Evolutionary conservation across 345 rosid species (phyloP).

Genomic region (Erysimum cheiranthoides): DNA sequence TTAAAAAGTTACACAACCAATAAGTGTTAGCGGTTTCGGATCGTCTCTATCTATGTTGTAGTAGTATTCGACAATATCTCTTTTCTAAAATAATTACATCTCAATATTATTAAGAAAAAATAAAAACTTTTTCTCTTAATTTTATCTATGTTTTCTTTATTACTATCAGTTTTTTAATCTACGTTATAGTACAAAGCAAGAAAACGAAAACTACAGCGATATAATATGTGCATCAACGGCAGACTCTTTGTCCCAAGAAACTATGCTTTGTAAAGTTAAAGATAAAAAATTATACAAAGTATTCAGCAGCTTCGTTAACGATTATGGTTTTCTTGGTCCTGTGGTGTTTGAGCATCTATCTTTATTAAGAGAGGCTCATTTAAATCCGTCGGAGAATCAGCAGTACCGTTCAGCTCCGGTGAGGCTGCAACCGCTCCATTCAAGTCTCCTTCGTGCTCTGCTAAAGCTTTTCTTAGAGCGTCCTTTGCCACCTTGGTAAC

Average conservation of each 20-base stretch:
- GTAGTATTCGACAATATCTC: too few relatives aligned
- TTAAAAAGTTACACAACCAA: too few relatives aligned
- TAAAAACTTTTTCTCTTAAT: not conserved
- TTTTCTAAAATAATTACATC: not conserved
- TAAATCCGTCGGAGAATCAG: conserved; percentile 54
- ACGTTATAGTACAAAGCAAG: conserved; percentile 32
- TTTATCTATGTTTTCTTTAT: too few relatives aligned
- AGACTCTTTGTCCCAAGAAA: conserved; percentile 7
- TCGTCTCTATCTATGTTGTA: too few relatives aligned
- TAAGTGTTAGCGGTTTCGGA: too few relatives aligned
- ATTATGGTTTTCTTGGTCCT: conserved; percentile 37
- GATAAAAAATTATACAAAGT: conserved; percentile 28
- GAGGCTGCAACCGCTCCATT: conserved; percentile 50
- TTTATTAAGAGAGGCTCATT: conserved; percentile 77
- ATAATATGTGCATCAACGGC: conserved; percentile 25
- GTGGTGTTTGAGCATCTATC: conserved; percentile 55
- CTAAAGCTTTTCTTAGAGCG: conserved; percentile 90
- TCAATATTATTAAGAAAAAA: not conserved
- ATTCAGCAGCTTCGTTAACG: not conserved
- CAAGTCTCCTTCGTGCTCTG: conserved; percentile 69
- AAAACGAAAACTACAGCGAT: conserved; percentile 17
- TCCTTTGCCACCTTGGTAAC: conserved; percentile 84
- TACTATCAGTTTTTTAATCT: conserved; percentile 1
- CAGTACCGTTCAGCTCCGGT: conserved; percentile 53
- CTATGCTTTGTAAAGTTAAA: conserved; percentile 36